These are phyloP conservation scores for Agaricales sp. DNA, from an alignment of 1,284 basidiomycete genomes.

Conservation along the genomic window DNA sequence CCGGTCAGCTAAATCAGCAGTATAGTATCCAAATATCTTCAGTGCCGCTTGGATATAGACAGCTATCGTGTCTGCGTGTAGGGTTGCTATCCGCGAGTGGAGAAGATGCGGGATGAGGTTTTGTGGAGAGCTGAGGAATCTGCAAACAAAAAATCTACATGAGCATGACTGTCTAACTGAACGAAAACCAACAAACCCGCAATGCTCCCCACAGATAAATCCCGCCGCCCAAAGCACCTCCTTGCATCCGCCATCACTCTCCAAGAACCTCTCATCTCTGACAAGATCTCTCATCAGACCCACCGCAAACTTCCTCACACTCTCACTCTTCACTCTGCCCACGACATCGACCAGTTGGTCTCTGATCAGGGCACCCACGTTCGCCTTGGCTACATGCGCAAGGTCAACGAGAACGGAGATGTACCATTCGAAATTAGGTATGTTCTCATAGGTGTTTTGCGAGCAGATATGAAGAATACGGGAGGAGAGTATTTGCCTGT, in stretches of 20 bases:
- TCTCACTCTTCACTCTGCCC: conserved; percentile 64
- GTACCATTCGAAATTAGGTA: conserved; percentile 95
- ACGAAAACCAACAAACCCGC: conserved; percentile 17
- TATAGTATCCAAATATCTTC: conserved; percentile 86
- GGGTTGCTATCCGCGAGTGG: conserved; percentile 40
- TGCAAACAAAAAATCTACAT: neutral
- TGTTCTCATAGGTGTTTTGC: conserved; percentile 75
- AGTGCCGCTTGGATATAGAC: conserved; percentile 76
- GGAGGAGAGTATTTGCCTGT: conserved; percentile 74
- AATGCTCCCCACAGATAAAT: conserved; percentile 94
- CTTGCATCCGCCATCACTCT: conserved; percentile 36
- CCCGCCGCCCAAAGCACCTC: conserved; percentile 88
- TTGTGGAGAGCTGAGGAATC: conserved; percentile 46
- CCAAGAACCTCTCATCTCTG: conserved; percentile 64
- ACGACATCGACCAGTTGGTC: conserved; percentile 84
- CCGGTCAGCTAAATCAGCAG: conserved; percentile 56
- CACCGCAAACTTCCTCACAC: conserved; percentile 68
- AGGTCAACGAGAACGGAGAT: conserved; percentile 88
- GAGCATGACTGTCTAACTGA: neutral
- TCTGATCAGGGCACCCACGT: conserved; percentile 66
- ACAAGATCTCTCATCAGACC: conserved; percentile 73
- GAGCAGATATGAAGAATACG: conserved; percentile 79
- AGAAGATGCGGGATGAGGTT: conserved; percentile 63
- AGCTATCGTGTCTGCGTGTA: conserved; percentile 53
- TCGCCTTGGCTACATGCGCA: conserved; percentile 72